Base-by-base conservation (phyloP, 1,284 basidiomycete species). In the Athelia psychrophila region DNA sequence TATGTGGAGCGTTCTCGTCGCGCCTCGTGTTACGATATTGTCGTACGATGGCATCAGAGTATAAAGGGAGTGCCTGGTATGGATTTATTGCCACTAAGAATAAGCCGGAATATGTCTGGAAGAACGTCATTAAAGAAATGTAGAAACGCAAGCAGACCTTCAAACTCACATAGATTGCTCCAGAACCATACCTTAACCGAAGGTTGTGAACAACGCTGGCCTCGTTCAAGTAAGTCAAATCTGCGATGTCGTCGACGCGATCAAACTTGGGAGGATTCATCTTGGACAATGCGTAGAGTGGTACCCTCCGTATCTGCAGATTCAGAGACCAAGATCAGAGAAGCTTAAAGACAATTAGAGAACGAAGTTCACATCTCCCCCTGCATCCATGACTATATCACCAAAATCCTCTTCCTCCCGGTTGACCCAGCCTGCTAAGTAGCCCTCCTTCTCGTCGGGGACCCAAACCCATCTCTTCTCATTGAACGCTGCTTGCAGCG, bases 241-340 rank as follows among this genome's bases (percentile, higher is more conserved):
- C 95, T 44, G 97, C 97, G 62, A 99, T 99, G 71, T 99, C 97
- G 60, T 96, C 95, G 2, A 95, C 95, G 46, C 93, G 85, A 72
- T 99, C 95, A 68, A 99, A 99, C 73, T 98, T 97, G 44, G 96
- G 96, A 13, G 96, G 97, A 64, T 99, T 99, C 92, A 96, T 95
- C 76, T 94, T 95, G 60, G 88, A 93, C 42, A 95, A 71, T 19
- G 85, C 81, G 60, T 91, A 87, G 51, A 92, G 75, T 3, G 88
- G 86, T 6, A 95, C 80, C 52, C 72, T 81, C 47, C 90, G 83
- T 62, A 88, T 80, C 88, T 91, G 63, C 24, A 47, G 25, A 48
- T 18, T 45, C 22, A 30, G n/a, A 27, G 51, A 36, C 44, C 35
- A 50, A 46, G 18, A 27, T 67, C 16, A 66, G 49, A 38, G 50